A percentile compares a stretch with the other conserved stretches of the same genome.
Conservation (phyloP, 768 basidiomycete genomes). For the Tylopilus sp. region DNA sequence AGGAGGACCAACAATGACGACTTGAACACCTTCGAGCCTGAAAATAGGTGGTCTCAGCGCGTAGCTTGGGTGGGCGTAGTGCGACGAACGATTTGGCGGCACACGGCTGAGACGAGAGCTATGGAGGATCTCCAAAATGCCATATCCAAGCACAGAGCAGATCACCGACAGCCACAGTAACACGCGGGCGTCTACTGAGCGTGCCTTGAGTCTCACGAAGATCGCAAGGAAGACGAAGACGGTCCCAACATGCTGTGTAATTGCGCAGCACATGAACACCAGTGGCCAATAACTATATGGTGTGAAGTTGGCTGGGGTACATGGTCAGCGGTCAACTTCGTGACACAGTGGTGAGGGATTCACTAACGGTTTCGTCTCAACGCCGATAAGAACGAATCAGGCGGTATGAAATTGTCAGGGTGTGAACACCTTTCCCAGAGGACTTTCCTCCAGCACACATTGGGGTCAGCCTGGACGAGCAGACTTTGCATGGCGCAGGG, state of each 20-base stretch:
- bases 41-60: conserved; percentile 8
- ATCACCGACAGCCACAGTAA: conserved; percentile 63
- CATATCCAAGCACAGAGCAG: conserved; percentile 59
- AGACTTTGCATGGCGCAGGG: background rate
- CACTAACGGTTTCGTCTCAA: conserved; percentile 74
- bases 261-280: conserved; percentile 64
- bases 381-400: conserved; percentile 69
- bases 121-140: conserved; percentile 57
- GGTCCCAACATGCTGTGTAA: conserved; percentile 81
- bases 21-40: conserved; percentile 72
- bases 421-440: conserved; percentile 76
- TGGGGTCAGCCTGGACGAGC: conserved; percentile 12
- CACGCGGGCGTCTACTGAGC: conserved; percentile 61
- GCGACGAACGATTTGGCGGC: conserved; percentile 26
- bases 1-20: conserved; percentile 86
- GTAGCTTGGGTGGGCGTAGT: background rate
- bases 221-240: conserved; percentile 80
- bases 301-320: conserved; percentile 64
- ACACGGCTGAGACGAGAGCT: conserved; percentile 30
- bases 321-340: conserved; percentile 10
- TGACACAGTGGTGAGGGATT: conserved; percentile 9
- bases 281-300: conserved; percentile 76
- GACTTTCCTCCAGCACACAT: conserved; percentile 58
- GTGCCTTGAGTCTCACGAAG: conserved; percentile 69
- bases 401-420: conserved; percentile 85